Conservation (phyloP, 2,329 filamentous ascomycete genomes). For the Aureobasidium musti region DNA sequence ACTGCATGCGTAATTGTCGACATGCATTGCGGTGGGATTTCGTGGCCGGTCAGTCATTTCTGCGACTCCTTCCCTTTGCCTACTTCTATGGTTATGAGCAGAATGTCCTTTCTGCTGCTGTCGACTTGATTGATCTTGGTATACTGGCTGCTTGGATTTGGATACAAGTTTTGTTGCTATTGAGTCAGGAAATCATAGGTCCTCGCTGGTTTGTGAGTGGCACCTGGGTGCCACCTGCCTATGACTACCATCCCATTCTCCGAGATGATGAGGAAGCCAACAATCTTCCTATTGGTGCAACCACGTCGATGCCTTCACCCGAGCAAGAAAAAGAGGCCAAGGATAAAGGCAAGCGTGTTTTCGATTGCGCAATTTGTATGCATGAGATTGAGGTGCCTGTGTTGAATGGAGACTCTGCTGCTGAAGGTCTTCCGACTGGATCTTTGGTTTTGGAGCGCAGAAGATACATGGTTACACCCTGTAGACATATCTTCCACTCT, state of each 20-base stretch:
- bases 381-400: slow-evolving; percentile 89
- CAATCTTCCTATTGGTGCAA: slow-evolving; percentile 69
- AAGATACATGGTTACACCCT: slow-evolving; percentile 96
- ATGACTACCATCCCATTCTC: slow-evolving; percentile 93
- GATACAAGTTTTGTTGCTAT: slow-evolving; percentile 78
- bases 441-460: slow-evolving; percentile 72
- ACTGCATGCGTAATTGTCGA: slow-evolving; percentile 85
- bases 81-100: slow-evolving; percentile 80
- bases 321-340: slow-evolving; percentile 44
- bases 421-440: slow-evolving; percentile 33
- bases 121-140: slow-evolving; percentile 66
- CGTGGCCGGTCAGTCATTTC: slow-evolving; percentile 75
- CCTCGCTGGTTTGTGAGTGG: slow-evolving; percentile 81
- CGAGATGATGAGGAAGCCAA: slow-evolving; percentile 81
- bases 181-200: slow-evolving; percentile 79
- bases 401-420: slow-evolving; percentile 53
- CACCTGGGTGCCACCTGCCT: slow-evolving; percentile 66
- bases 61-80: slow-evolving; percentile 75
- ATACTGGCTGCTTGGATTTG: slow-evolving; percentile 77
- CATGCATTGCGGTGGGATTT: slow-evolving; percentile 91
- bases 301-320: background rate
- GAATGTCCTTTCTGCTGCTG: slow-evolving; percentile 78
- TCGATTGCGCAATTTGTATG: slow-evolving; percentile 95
- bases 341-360: slow-evolving; percentile 60
- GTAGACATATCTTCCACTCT: slow-evolving; percentile 93